phyloP scores from a whole-genome alignment of 164 flowering plant species.

The Chimonanthus praecox region DNA sequence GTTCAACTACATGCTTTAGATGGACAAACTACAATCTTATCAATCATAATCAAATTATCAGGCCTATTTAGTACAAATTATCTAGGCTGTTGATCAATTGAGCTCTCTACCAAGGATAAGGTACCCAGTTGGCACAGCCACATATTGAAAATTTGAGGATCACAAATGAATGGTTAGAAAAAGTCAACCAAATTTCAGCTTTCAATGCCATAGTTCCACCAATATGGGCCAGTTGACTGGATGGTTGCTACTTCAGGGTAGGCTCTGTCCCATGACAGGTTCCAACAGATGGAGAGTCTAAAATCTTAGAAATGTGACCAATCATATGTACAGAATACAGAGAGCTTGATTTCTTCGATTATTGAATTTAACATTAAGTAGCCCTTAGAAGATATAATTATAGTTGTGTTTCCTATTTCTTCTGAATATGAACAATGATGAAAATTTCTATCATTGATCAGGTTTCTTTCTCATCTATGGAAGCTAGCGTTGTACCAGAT shows the following conservation, averaged over 20 bases:
- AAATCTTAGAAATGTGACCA: too few species aligned
- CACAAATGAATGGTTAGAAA: not conserved
- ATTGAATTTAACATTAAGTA: not conserved
- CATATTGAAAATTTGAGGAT: not conserved
- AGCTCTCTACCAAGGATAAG: too few species aligned
- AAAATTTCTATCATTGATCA: not conserved
- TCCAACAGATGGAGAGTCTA: not conserved
- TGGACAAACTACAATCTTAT: too few species aligned
- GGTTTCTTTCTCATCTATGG: conserved; percentile 51
- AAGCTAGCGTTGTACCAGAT: conserved; percentile 69
- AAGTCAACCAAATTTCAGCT: not conserved
- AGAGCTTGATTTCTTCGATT: not conserved
- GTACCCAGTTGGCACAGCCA: too few species aligned
- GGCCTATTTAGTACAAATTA: too few species aligned
- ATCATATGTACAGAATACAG: not conserved
- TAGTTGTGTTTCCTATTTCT: not conserved
- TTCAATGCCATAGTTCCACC: not conserved
- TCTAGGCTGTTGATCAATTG: too few species aligned
- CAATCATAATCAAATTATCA: too few species aligned
- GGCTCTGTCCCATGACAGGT: not conserved
- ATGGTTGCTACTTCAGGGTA: not conserved
- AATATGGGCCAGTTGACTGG: not conserved
- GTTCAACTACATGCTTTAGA: too few species aligned
- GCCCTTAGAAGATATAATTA: not conserved
- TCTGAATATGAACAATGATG: not conserved